These are phyloP conservation scores for Leavenworthia alabamica DNA, from an alignment of 345 rosid genomes.

Conservation along the genomic window DNA sequence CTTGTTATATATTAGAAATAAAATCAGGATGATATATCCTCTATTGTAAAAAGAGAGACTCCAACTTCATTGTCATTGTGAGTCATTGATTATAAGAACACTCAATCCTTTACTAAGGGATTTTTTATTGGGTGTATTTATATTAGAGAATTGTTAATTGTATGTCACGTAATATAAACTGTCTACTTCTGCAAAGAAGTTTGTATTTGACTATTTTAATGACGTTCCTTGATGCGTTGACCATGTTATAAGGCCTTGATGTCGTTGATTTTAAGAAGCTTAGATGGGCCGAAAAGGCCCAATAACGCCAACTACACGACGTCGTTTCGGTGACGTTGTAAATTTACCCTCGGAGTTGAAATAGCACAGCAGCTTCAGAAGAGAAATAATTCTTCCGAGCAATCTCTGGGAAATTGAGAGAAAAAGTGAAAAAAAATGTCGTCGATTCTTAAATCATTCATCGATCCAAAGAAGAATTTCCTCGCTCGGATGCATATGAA, in stretches of 20 bases:
- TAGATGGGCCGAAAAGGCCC: too few relatives aligned
- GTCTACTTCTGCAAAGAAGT: background rate
- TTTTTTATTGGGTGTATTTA: background rate
- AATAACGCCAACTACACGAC: too few relatives aligned
- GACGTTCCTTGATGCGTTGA: too few relatives aligned
- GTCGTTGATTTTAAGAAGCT: too few relatives aligned
- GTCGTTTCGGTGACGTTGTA: too few relatives aligned
- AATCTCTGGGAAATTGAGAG: too few relatives aligned
- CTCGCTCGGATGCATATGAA: background rate
- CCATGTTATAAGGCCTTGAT: too few relatives aligned
- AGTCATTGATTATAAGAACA: background rate
- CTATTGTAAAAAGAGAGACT: background rate
- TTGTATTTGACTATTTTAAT: too few relatives aligned
- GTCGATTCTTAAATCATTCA: background rate
- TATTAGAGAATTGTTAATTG: background rate
- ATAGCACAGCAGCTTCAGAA: too few relatives aligned
- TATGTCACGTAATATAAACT: background rate
- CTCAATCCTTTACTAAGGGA: background rate
- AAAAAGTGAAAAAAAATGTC: background rate
- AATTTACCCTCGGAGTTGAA: too few relatives aligned
- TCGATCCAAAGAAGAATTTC: background rate
- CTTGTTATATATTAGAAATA: slow-evolving; percentile 1
- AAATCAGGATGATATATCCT: background rate
- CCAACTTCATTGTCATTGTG: too few relatives aligned
- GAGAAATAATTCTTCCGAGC: too few relatives aligned